A percentile compares a stretch with the other conserved stretches of the same genome.
phyloP scores from a whole-genome alignment of 177 flowering plant species.

The Vitis hybrid region DNA sequence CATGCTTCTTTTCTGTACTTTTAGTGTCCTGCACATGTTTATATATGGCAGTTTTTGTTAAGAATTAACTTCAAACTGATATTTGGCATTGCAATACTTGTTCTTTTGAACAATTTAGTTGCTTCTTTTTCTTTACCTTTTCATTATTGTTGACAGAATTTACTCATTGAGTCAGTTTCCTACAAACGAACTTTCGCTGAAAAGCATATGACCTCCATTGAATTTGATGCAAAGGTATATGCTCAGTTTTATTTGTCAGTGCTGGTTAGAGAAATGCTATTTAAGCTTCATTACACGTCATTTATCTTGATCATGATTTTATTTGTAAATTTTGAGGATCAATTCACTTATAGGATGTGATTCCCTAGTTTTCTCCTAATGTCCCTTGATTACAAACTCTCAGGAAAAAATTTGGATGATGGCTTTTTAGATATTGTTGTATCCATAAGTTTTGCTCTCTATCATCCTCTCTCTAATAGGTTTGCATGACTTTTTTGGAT shows the following conservation, averaged over 20 bases:
- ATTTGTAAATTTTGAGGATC: not conserved
- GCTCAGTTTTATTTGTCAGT: not conserved
- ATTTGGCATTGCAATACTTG: not conserved
- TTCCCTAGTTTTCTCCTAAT: not conserved
- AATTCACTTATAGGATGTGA: not conserved
- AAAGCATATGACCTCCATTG: conserved; percentile 59
- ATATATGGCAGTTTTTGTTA: too few relatives aligned
- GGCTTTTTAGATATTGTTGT: too few relatives aligned
- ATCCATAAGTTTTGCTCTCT: too few relatives aligned
- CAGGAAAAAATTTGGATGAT: too few relatives aligned
- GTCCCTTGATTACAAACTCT: not conserved
- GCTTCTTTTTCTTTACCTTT: not conserved
- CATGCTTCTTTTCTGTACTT: not conserved
- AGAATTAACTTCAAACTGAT: not conserved
- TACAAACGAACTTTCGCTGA: conserved; percentile 57
- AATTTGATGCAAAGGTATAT: conserved; percentile 81
- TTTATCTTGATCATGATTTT: not conserved
- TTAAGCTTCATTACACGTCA: not conserved
- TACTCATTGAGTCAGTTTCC: conserved; percentile 66
- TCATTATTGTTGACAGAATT: conserved; percentile 38
- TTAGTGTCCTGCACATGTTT: not conserved
- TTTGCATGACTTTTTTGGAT: too few relatives aligned
- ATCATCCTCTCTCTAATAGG: too few relatives aligned
- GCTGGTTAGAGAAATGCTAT: not conserved
- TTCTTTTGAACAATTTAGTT: not conserved